Conservation (phyloP, 768 basidiomycete genomes). For the Rickenella mellea region DNA sequence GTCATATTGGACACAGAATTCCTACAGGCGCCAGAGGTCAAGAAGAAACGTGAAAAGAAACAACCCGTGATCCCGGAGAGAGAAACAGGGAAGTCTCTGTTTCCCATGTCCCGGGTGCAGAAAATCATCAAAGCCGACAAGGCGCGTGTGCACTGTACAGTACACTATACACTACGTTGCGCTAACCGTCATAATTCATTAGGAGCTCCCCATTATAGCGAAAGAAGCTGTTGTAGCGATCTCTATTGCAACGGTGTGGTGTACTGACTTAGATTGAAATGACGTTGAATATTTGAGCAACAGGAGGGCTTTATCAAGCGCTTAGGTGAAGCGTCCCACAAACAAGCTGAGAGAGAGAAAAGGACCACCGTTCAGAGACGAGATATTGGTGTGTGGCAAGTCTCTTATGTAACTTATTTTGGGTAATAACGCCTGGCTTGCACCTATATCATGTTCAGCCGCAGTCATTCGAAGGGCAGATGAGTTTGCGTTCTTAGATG, state of each 20-base stretch:
- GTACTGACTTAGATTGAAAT: neutral
- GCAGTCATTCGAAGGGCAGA: conserved; percentile 55
- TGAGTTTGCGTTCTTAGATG: conserved; percentile 74
- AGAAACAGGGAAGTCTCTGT: conserved; percentile 56
- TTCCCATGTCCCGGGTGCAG: conserved; percentile 74
- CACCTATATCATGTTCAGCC: conserved; percentile 25
- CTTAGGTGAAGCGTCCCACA: conserved; percentile 62
- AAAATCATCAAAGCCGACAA: conserved; percentile 82
- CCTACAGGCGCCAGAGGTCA: too few relatives aligned
- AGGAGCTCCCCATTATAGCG: conserved; percentile 72
- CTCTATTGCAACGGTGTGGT: conserved; percentile 55
- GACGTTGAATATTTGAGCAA: conserved; percentile 3
- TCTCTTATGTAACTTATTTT: too few relatives aligned
- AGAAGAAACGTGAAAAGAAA: too few relatives aligned
- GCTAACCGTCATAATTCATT: too few relatives aligned
- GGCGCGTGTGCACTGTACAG: conserved; percentile 26
- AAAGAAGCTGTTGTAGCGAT: conserved; percentile 75
- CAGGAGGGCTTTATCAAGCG: conserved; percentile 76
- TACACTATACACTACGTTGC: neutral
- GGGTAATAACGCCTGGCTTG: neutral
- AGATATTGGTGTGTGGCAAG: conserved; percentile 55
- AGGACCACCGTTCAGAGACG: conserved; percentile 67
- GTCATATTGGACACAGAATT: too few relatives aligned
- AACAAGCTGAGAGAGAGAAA: conserved; percentile 60
- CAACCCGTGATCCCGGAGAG: conserved; percentile 14